phyloP scores from a whole-genome alignment of 495 filamentous ascomycete genomes.

The Daldinia decipiens region DNA sequence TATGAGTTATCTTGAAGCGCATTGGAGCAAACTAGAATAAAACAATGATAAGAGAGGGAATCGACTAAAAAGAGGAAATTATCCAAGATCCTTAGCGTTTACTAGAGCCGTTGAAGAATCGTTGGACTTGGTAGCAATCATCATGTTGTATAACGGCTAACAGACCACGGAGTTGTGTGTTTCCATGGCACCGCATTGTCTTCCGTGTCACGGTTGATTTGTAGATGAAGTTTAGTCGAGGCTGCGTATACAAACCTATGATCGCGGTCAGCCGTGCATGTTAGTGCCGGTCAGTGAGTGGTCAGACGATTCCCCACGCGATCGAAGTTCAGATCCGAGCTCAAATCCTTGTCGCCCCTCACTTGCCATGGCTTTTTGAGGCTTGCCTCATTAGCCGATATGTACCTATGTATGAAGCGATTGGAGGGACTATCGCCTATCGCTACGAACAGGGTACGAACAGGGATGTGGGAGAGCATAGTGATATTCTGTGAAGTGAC shows the following conservation, averaged over 20 bases:
- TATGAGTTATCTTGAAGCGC: not conserved
- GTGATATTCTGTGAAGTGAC: conserved; percentile 40
- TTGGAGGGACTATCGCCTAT: conserved; percentile 43
- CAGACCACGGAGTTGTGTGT: conserved; percentile 23
- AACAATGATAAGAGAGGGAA: not conserved
- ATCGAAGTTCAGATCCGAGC: conserved; percentile 39
- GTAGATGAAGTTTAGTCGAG: conserved; percentile 30
- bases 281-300: conserved; percentile 38
- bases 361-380: conserved; percentile 29
- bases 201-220: conserved; percentile 20
- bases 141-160: conserved; percentile 25
- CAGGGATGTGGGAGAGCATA: conserved; percentile 27
- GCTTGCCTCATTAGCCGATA: conserved; percentile 46
- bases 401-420: conserved; percentile 42
- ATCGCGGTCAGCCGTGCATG: conserved; percentile 43
- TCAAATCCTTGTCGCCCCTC: conserved; percentile 37
- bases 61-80: conserved; percentile 6
- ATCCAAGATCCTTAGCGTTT: conserved; percentile 24
- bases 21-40: conserved; percentile 5
- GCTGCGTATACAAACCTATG: conserved; percentile 32
- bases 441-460: conserved; percentile 26
- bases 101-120: conserved; percentile 5
- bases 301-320: conserved; percentile 42
- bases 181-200: conserved; percentile 34
- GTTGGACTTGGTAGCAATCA: conserved; percentile 11